Evolutionary conservation across 805 yeast species (phyloP).

Genomic region (Candida xiaguanensis): DNA sequence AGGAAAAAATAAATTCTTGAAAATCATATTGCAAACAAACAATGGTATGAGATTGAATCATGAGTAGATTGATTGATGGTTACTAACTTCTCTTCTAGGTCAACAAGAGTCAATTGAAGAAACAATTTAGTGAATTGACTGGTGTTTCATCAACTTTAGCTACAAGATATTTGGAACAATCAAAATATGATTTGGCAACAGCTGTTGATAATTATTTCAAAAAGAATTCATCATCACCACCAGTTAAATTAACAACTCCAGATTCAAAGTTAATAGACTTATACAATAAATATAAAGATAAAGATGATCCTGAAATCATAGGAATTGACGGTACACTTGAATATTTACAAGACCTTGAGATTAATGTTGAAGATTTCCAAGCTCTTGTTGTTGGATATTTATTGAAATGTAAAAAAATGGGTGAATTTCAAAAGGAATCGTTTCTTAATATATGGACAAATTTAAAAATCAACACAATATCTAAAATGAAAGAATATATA

Average conservation of each 20-base stretch:
- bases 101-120: slow-evolving; percentile 13
- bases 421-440: slow-evolving; percentile 47
- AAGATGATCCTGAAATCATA: slow-evolving; percentile 37
- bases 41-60: too few species aligned
- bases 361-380: slow-evolving; percentile 70
- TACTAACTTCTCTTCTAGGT: slow-evolving; percentile 1
- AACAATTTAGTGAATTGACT: slow-evolving; percentile 40
- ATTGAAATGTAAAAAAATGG: slow-evolving; percentile 63
- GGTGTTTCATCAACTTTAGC: slow-evolving; percentile 33
- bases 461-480: slow-evolving; percentile 25
- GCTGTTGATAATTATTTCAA: slow-evolving; percentile 30
- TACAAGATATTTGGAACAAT: slow-evolving; percentile 27
- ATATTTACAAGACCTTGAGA: slow-evolving; percentile 62
- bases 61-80: too few species aligned
- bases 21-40: slow-evolving; percentile 3
- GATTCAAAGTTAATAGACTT: slow-evolving; percentile 19
- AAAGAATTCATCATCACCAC: slow-evolving; percentile 1
- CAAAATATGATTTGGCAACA: slow-evolving; percentile 25
- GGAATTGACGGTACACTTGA: slow-evolving; percentile 76
- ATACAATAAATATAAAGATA: slow-evolving; percentile 31
- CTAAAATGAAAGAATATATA: slow-evolving; percentile 43
- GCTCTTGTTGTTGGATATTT: slow-evolving; percentile 70
- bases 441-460: slow-evolving; percentile 61
- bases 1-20: background rate
- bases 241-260: background rate